phyloP scores from a whole-genome alignment of 1,284 basidiomycete species.

The Neonothopanus nambi region DNA sequence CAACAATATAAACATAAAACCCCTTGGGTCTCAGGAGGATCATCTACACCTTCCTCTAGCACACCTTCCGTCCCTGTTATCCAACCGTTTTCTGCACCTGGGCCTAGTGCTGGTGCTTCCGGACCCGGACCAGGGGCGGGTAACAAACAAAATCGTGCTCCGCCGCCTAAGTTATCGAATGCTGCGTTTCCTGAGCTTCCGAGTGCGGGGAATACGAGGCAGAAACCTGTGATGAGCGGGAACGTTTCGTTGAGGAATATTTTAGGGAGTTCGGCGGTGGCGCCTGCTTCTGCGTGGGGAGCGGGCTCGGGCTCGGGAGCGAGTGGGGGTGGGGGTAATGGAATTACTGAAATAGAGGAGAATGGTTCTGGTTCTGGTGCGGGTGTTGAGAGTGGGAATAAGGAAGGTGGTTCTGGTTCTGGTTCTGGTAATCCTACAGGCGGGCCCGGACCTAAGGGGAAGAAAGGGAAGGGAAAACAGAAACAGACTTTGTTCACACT shows the following conservation, averaged over 20 bases:
- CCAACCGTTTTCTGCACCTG: slow-evolving; percentile 21
- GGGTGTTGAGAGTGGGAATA: background rate
- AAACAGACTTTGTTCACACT: slow-evolving; percentile 82
- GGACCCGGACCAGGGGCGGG: slow-evolving; percentile 20
- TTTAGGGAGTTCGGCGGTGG: slow-evolving; percentile 48
- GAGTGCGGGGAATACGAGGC: slow-evolving; percentile 35
- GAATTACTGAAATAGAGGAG: slow-evolving; percentile 17
- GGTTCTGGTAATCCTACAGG: slow-evolving; percentile 1
- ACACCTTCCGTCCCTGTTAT: slow-evolving; percentile 17
- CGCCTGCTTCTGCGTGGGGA: slow-evolving; percentile 50
- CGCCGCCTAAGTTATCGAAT: slow-evolving; percentile 52
- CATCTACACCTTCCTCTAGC: background rate
- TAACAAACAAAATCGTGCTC: slow-evolving; percentile 23
- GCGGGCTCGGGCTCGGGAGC: slow-evolving; percentile 30
- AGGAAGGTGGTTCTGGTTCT: too few relatives aligned
- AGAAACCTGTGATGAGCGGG: slow-evolving; percentile 58
- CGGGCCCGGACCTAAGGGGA: too few relatives aligned
- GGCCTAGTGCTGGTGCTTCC: slow-evolving; percentile 5
- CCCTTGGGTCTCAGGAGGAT: background rate
- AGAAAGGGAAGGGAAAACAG: slow-evolving; percentile 77
- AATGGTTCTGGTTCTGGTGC: slow-evolving; percentile 12
- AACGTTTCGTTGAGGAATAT: slow-evolving; percentile 74
- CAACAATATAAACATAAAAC: background rate
- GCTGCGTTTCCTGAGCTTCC: slow-evolving; percentile 76
- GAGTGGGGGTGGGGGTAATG: slow-evolving; percentile 13